Evolutionary conservation across 768 basidiomycete genomes (phyloP).

Genomic region (Rossbeevera mucosa): DNA sequence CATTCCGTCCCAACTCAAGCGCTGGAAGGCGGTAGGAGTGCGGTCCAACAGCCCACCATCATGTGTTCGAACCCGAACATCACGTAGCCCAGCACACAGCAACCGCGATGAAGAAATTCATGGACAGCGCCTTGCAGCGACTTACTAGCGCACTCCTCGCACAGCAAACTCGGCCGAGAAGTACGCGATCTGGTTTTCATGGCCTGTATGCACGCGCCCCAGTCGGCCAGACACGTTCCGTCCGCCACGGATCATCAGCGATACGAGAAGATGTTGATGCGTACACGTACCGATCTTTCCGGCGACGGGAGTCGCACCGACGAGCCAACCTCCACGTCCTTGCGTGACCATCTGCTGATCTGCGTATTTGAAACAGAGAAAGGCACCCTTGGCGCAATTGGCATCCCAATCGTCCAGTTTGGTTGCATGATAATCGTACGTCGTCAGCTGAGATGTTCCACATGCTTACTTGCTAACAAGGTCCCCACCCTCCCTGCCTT

Average conservation of each 20-base stretch:
- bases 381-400: conserved; percentile 18
- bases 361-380: conserved; percentile 24
- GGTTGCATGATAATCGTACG: conserved; percentile 4
- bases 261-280: not conserved
- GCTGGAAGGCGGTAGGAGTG: conserved; percentile 14
- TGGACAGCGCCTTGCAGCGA: not conserved
- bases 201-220: not conserved
- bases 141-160: conserved; percentile 15
- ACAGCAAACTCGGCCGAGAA: conserved; percentile 14
- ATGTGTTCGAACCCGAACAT: not conserved
- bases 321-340: conserved; percentile 5
- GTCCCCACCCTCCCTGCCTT: conserved; percentile 9
- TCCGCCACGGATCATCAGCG: not conserved
- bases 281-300: not conserved
- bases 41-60: conserved; percentile 6
- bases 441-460: not conserved
- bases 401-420: conserved; percentile 22
- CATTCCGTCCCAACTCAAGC: conserved; percentile 23
- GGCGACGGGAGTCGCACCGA: conserved; percentile 6
- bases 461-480: conserved; percentile 10
- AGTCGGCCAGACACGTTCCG: not conserved
- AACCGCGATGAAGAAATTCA: not conserved
- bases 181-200: conserved; percentile 7
- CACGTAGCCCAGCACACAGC: not conserved
- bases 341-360: conserved; percentile 23